Base-by-base conservation (phyloP, 257 asterid genomes). In the Mentha longifolia region DNA sequence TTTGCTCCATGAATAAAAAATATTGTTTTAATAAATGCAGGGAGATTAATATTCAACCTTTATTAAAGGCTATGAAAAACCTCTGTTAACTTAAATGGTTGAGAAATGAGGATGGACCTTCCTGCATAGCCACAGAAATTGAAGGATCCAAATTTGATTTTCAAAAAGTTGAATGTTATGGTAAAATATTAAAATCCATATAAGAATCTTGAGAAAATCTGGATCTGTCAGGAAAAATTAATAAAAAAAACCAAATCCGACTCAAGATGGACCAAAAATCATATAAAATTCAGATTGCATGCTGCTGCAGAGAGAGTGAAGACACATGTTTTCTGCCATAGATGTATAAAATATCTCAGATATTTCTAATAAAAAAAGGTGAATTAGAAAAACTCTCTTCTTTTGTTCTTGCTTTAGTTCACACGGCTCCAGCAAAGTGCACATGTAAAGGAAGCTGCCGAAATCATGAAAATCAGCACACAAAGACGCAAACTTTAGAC, bases 121-220 rank as follows among this genome's bases (percentile, higher is more conserved):
- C 66, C 50, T 35, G 35, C 68, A n/a, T 19, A n/a, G 59, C 56
- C 68, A 58, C 8, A 51, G 37, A 3, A 12, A 39, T 11, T 19
- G 39, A 17, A 17, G 14, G 20, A 42, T 45, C 28, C 25, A 65
- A 46, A 6, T 65, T 13, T 16, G 16, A 17, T 30, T 9, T 46
- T 46, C 12, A 16, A 5, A 14, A 45, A 45, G 30, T 6, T 16
- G 3, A 15, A 28, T 58, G 57, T 56, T 16, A 17, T 7, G 51
- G 17, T n/a, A 45, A 45, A 31, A 11, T 31, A 60, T 4, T 20
- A 28, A n/a, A 19, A 72, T 12, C 6, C 31, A 2, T 10, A 41
- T 2, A 51, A 47, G 31, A 64, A 64, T 78, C 76, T 52, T 63
- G 54, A 68, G 52, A 51, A 70, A 51, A 58, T 56, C 65, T 57